A percentile compares a stretch with the other conserved stretches of the same genome.
These are phyloP conservation scores for Leonotis leonurus DNA, from an alignment of 257 asterid genomes.

Conservation along the genomic window DNA sequence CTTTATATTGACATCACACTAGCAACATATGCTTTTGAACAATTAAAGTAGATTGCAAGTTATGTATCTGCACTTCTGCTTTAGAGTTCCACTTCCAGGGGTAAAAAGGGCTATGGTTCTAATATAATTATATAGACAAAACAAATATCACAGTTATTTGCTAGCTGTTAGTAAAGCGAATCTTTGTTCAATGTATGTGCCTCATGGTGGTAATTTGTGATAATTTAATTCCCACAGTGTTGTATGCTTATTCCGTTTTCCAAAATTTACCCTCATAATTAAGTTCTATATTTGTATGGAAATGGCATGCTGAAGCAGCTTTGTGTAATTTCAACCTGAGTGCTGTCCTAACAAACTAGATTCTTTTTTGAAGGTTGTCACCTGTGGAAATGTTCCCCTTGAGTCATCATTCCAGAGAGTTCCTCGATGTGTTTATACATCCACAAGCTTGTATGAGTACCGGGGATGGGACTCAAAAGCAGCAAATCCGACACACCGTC, in stretches of 20 bases:
- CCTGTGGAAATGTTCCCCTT: constrained; percentile 73
- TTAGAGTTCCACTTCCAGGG: neutral
- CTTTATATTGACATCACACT: neutral
- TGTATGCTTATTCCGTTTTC: too few relatives aligned
- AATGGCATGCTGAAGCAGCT: neutral
- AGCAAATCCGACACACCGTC: constrained; percentile 55
- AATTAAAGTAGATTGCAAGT: neutral
- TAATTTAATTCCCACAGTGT: too few relatives aligned
- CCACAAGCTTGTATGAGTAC: constrained; percentile 61
- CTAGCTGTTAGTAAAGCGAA: neutral
- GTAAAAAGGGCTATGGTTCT: neutral
- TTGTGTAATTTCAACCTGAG: neutral
- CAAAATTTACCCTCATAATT: too few relatives aligned
- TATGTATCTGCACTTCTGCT: neutral
- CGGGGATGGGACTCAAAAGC: constrained; percentile 71
- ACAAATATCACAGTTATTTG: neutral
- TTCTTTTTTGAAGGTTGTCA: constrained; percentile 46
- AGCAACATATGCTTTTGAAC: neutral
- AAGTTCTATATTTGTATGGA: neutral
- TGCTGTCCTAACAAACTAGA: constrained; percentile 10
- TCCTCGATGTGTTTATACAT: constrained; percentile 65
- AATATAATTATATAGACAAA: neutral
- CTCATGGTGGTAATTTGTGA: neutral
- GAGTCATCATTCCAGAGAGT: constrained; percentile 67
- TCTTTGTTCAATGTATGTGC: neutral